Conservation (phyloP, 768 basidiomycete species). For the Sarcomyxa edulis region DNA sequence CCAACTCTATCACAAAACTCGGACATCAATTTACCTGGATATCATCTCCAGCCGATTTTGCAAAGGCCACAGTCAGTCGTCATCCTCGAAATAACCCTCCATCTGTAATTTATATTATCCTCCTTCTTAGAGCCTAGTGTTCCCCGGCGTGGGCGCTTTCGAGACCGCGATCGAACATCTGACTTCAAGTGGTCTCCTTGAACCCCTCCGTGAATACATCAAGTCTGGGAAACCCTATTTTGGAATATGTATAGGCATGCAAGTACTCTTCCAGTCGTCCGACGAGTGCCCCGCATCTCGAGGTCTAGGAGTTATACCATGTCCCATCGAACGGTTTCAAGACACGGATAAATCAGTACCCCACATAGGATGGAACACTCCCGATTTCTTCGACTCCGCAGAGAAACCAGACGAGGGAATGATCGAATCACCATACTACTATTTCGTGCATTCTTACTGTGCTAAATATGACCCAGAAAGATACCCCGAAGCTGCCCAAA, state of each 20-base stretch:
- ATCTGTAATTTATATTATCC: constrained; percentile 10
- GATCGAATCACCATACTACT: constrained; percentile 66
- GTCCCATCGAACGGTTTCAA: constrained; percentile 68
- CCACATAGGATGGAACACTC: constrained; percentile 96
- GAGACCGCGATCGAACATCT: constrained; percentile 82
- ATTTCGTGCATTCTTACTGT: constrained; percentile 96
- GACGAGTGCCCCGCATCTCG: constrained; percentile 59
- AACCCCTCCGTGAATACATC: constrained; percentile 80
- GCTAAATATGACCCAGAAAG: constrained; percentile 63
- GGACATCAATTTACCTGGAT: constrained; percentile 92
- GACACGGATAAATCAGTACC: constrained; percentile 81
- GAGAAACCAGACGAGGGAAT: constrained; percentile 1
- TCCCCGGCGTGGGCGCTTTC: constrained; percentile 96
- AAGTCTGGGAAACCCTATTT: constrained; percentile 88
- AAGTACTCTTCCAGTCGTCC: constrained; percentile 88
- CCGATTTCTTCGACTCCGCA: constrained; percentile 37
- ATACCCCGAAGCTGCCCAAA: constrained; percentile 55
- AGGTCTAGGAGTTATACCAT: constrained; percentile 89
- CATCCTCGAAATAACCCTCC: constrained; percentile 7
- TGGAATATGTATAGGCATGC: constrained; percentile 98
- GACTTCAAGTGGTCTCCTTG: constrained; percentile 61
- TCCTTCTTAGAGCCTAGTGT: constrained; percentile 74
- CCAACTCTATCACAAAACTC: constrained; percentile 81
- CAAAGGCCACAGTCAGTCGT: constrained; percentile 77
- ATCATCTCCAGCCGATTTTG: constrained; percentile 72